Evolutionary conservation across 2,329 filamentous ascomycete genomes (phyloP).

Genomic region (Akanthomyces muscarius): DNA sequence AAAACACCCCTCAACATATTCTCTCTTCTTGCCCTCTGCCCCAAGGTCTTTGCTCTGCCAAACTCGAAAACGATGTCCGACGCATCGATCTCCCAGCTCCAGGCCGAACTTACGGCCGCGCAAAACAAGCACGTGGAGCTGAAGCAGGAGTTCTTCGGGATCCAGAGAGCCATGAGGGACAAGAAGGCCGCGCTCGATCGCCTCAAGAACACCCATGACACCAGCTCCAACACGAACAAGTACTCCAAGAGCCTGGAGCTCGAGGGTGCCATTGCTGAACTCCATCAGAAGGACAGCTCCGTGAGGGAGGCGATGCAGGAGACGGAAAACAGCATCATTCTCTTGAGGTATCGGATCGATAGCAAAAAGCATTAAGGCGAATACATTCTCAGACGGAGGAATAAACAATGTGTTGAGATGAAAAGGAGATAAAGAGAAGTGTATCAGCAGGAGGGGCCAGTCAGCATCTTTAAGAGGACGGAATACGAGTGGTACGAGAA

Average conservation of each 20-base stretch:
- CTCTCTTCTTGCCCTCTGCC: neutral
- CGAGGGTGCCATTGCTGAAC: slow-evolving; percentile 5
- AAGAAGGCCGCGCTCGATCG: slow-evolving; percentile 1
- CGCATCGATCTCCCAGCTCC: neutral
- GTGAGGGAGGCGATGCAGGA: neutral
- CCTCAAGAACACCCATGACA: slow-evolving; percentile 6
- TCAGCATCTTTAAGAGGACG: too few species aligned
- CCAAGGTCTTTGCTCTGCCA: too few species aligned
- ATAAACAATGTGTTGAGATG: neutral
- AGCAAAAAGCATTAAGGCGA: neutral
- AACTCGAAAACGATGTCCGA: neutral
- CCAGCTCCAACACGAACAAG: neutral
- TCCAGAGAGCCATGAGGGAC: neutral
- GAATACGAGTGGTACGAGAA: too few species aligned
- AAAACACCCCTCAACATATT: neutral
- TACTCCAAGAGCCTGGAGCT: neutral
- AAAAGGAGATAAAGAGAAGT: neutral
- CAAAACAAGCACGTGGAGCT: neutral
- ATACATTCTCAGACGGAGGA: too few species aligned
- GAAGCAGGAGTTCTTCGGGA: neutral
- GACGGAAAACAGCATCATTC: neutral
- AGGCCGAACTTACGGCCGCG: neutral
- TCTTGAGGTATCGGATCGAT: slow-evolving; percentile 2
- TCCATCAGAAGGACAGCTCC: neutral
- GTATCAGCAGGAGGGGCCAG: too few species aligned